Evolutionary conservation across 2,329 filamentous ascomycete genomes (phyloP).

Genomic region (Colletotrichum sidae): DNA sequence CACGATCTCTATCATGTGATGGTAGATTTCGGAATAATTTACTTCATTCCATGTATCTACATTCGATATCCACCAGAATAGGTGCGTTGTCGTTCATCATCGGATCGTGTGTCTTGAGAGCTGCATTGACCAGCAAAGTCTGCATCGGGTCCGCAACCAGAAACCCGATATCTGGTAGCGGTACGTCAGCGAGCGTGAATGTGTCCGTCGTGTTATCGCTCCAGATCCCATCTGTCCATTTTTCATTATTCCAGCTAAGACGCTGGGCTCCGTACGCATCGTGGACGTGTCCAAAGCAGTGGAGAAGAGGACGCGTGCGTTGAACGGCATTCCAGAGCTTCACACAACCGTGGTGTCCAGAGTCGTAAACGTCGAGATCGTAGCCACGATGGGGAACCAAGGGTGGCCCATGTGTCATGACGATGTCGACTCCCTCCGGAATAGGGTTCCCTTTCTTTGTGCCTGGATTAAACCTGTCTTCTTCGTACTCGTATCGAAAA

Average conservation of each 20-base stretch:
- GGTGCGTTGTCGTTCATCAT: too few relatives aligned
- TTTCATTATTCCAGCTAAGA: background rate
- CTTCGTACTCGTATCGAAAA: background rate
- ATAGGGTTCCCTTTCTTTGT: constrained; percentile 1
- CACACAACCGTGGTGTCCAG: background rate
- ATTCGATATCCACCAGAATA: too few relatives aligned
- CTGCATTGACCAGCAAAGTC: background rate
- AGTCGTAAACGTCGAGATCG: background rate
- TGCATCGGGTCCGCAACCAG: background rate
- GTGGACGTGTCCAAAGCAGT: constrained; percentile 15
- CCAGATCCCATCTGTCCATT: too few relatives aligned
- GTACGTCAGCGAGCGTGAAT: background rate
- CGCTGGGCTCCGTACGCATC: constrained; percentile 1
- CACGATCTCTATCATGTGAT: too few relatives aligned
- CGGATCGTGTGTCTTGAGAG: background rate
- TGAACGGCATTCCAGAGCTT: background rate
- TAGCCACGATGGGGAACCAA: background rate
- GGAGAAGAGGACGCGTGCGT: background rate
- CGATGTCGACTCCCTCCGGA: background rate
- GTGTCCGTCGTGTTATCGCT: too few relatives aligned
- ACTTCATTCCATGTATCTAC: too few relatives aligned
- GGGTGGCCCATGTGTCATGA: constrained; percentile 8
- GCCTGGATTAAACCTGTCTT: background rate
- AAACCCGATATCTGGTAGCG: background rate
- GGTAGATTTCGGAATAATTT: too few relatives aligned